Evolutionary conservation across 495 filamentous ascomycete genomes (phyloP), one percentile per base, ranked within the genome.

Genomic region (Apiosordaria backusii): DNA sequence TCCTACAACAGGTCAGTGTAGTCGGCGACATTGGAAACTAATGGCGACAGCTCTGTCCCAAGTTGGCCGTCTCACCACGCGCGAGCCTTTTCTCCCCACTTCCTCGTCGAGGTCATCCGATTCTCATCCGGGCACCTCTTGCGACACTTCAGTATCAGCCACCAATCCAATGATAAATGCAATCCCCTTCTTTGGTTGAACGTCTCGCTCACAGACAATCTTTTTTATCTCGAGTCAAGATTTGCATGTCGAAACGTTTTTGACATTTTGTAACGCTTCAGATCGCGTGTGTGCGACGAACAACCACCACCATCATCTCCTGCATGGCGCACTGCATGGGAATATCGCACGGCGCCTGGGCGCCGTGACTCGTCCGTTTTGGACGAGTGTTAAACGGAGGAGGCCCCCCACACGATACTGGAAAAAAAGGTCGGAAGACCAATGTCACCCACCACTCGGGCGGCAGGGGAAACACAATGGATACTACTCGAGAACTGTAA

Each of bases 201-300:
- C 21, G n/a, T 21, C 22, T 59, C 57, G 57, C 57, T 59, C 53
- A 55, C 15, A 55, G 15, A 55, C 53, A 15, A 45, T 45, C n/a
- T n/a, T n/a, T n/a, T 45, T 45, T 15, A 45, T 45, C 57, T 25
- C 13, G 16, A 45, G 35, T 45, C 35, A 13, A 45, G 35, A 18
- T 45, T n/a, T 45, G 9, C 5, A 13, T 45, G 35, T 59, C 57
- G 57, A 59, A 59, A 59, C 57, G 10, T 23, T 59, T 25, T 59
- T 59, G 57, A 59, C 57, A 59, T 59, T 59, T 25, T 59, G 19
- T 23, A 23, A 57, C 57, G 57, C 24, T 59, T 59, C 57, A 59
- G 57, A 59, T 18, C 23, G 16, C 26, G 57, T 25, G 57, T 25
- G 53, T 55, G 22, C 53, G 53, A 55, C 35, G 35, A n/a, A 45